Percentiles rank a stretch among this genome's conserved stretches.
Evolutionary conservation across 2,329 filamentous ascomycete species (phyloP).

Genomic region (Sporothrix brunneoviolacea): DNA sequence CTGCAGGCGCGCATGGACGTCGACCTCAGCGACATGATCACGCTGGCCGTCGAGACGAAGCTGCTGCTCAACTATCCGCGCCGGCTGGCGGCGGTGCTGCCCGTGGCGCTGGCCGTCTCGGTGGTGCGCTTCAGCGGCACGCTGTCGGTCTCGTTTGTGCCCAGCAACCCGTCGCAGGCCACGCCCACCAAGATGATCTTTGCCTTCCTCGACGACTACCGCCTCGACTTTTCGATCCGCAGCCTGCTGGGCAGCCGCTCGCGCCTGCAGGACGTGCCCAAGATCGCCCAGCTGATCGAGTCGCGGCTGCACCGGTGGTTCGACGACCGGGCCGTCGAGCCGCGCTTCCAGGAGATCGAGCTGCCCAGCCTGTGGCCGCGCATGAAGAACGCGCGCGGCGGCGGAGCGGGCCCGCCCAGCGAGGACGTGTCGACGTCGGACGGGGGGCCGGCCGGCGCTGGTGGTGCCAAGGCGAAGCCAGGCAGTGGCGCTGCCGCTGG

Average conservation of each 20-base stretch:
- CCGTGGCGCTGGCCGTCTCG: conserved; percentile 84
- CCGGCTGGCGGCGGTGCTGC: conserved; percentile 78
- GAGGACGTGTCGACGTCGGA: conserved; percentile 13
- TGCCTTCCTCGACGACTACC: conserved; percentile 85
- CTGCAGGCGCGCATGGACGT: conserved; percentile 96
- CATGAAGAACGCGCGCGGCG: conserved; percentile 74
- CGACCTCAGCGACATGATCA: conserved; percentile 92
- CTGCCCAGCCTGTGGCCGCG: conserved; percentile 77
- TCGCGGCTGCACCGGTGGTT: conserved; percentile 78
- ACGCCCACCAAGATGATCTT: conserved; percentile 88
- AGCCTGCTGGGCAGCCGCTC: conserved; percentile 75
- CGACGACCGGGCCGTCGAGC: conserved; percentile 78
- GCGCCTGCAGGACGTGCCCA: conserved; percentile 76
- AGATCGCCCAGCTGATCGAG: conserved; percentile 80
- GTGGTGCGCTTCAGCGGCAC: conserved; percentile 94
- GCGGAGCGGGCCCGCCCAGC: conserved; percentile 23
- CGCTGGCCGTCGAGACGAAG: conserved; percentile 88
- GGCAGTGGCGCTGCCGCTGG: background rate
- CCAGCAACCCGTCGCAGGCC: conserved; percentile 59
- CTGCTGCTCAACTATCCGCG: conserved; percentile 92
- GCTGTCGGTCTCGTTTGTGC: conserved; percentile 86
- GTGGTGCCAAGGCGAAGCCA: too few species aligned
- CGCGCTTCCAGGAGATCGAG: conserved; percentile 79
- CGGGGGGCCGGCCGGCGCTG: background rate
- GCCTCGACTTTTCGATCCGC: conserved; percentile 73